Percentiles rank a stretch among this genome's conserved stretches.
phyloP scores from a whole-genome alignment of 345 rosid species.

The Sapria himalayana region DNA sequence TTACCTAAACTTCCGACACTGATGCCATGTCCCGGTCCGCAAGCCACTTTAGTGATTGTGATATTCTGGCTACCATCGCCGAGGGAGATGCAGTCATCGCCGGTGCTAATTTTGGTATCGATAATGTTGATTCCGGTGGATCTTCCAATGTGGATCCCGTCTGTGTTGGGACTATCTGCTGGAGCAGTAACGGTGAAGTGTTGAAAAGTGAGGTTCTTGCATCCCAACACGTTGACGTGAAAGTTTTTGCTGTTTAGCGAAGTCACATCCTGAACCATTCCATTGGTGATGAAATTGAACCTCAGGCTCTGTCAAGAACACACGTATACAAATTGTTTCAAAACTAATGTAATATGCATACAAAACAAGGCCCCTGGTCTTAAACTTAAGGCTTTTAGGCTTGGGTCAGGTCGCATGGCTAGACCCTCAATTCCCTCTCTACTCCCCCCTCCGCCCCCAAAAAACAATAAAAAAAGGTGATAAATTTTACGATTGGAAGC shows the following conservation, averaged over 20 bases:
- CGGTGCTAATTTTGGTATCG: constrained; percentile 23
- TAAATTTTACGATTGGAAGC: constrained; percentile 26
- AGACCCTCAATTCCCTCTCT: too few species aligned
- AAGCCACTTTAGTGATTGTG: constrained; percentile 11
- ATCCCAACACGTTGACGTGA: constrained; percentile 25
- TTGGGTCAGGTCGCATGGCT: too few species aligned
- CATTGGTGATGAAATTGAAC: constrained; percentile 19
- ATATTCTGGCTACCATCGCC: constrained; percentile 28
- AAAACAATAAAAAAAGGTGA: too few species aligned
- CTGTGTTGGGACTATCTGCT: constrained; percentile 31
- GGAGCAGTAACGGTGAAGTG: constrained; percentile 19
- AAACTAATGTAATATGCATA: not conserved
- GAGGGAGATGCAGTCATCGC: constrained; percentile 45
- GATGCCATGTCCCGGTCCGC: constrained; percentile 65
- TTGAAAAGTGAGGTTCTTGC: constrained; percentile 18
- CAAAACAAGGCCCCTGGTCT: too few species aligned
- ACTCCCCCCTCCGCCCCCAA: too few species aligned
- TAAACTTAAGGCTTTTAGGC: too few species aligned
- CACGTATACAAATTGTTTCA: too few species aligned
- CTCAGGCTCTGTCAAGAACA: constrained; percentile 27
- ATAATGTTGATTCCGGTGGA: constrained; percentile 15
- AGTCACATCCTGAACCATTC: constrained; percentile 13
- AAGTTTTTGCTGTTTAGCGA: constrained; percentile 29
- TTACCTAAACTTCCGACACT: constrained; percentile 46
- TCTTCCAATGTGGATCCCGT: constrained; percentile 47